These are phyloP conservation scores for Aspergillus affinis DNA, from an alignment of 495 filamentous ascomycete genomes.

Conservation along the genomic window DNA sequence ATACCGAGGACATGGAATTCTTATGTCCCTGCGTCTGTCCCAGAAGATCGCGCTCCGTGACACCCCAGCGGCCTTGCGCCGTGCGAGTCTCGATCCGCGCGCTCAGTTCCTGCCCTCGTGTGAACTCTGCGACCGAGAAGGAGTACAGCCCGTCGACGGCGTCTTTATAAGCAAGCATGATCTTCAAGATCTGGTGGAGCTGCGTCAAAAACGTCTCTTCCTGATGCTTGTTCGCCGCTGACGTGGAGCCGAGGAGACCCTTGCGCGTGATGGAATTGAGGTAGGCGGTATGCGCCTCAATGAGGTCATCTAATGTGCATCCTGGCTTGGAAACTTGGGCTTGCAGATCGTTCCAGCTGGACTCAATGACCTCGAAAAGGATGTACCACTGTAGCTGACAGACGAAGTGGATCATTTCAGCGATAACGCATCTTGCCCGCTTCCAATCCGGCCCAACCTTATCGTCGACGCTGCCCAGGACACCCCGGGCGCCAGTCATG, in stretches of 20 bases:
- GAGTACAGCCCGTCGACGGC: conserved; percentile 92
- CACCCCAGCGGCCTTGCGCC: conserved; percentile 60
- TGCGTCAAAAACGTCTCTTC: conserved; percentile 87
- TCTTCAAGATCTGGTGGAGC: conserved; percentile 86
- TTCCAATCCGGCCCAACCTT: conserved; percentile 86
- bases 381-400: conserved; percentile 98
- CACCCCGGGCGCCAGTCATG: conserved; percentile 92
- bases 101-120: conserved; percentile 77
- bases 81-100: conserved; percentile 69
- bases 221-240: conserved; percentile 51
- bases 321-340: conserved; percentile 74
- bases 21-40: conserved; percentile 25
- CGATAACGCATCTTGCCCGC: conserved; percentile 76
- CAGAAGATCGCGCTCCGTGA: conserved; percentile 54
- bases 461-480: conserved; percentile 78
- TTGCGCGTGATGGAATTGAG: conserved; percentile 94
- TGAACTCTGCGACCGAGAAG: conserved; percentile 92
- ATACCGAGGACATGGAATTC: conserved; percentile 23
- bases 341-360: conserved; percentile 86
- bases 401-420: conserved; percentile 98
- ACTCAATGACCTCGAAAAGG: conserved; percentile 96
- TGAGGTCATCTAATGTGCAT: conserved; percentile 91
- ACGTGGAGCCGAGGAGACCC: conserved; percentile 77
- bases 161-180: conserved; percentile 92
- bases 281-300: conserved; percentile 86